A percentile compares a stretch with the other conserved stretches of the same genome.
These are phyloP conservation scores for Ogataea hybrid DNA, from an alignment of 1,139 yeast species.

Conservation along the genomic window DNA sequence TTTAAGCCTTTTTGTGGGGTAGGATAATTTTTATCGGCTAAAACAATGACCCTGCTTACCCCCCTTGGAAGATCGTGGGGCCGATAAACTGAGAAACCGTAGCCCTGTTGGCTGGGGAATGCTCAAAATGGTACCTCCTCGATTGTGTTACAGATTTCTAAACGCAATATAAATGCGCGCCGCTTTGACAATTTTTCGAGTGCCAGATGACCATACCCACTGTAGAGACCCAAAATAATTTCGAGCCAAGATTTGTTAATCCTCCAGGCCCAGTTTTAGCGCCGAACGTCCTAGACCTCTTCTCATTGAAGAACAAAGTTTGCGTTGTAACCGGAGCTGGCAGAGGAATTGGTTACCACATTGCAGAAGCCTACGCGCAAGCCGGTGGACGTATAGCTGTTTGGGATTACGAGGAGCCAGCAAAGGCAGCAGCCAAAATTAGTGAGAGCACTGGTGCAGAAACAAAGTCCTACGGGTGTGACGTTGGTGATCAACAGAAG, in stretches of 20 bases:
- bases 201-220: background rate
- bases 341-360: slow-evolving; percentile 80
- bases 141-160: background rate
- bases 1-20: background rate
- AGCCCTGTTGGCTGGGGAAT: too few relatives aligned
- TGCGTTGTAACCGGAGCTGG: slow-evolving; percentile 85
- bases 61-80: too few relatives aligned
- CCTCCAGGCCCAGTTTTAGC: slow-evolving; percentile 24
- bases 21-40: background rate
- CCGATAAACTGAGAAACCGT: too few relatives aligned
- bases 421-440: slow-evolving; percentile 60
- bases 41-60: background rate
- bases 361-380: slow-evolving; percentile 82
- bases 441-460: slow-evolving; percentile 60
- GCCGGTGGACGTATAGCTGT: slow-evolving; percentile 90
- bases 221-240: background rate
- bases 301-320: slow-evolving; percentile 74
- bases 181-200: background rate
- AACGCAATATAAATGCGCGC: background rate
- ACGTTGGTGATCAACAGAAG: slow-evolving; percentile 52
- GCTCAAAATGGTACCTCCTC: too few relatives aligned
- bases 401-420: slow-evolving; percentile 67
- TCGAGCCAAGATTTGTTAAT: background rate
- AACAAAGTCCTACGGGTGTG: slow-evolving; percentile 65
- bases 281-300: slow-evolving; percentile 42